phyloP scores from a whole-genome alignment of 306 rosid species.

The Castanea crenata region DNA sequence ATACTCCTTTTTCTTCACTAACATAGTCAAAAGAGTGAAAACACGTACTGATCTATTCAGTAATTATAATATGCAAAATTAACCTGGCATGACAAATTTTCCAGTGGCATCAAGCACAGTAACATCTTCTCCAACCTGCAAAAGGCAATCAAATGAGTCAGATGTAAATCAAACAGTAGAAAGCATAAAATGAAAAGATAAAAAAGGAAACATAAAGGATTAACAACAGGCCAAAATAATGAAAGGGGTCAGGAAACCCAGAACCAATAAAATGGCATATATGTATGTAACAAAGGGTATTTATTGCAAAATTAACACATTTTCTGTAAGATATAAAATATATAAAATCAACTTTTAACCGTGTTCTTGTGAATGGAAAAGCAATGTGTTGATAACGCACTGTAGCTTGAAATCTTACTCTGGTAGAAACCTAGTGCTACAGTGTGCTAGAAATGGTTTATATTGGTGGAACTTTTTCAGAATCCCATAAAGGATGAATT shows the following conservation, averaged over 20 bases:
- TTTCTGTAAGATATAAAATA: not conserved
- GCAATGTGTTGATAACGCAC: not conserved
- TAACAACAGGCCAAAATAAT: not conserved
- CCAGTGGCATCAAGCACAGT: conserved; percentile 83
- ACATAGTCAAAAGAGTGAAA: not conserved
- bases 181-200: conserved; percentile 4
- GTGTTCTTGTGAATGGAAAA: not conserved
- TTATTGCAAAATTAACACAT: not conserved
- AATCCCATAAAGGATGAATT: not conserved
- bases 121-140: conserved; percentile 80
- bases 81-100: conserved; percentile 98
- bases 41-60: not conserved
- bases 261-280: not conserved
- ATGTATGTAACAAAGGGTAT: not conserved
- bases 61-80: conserved; percentile 14
- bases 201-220: not conserved
- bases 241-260: not conserved
- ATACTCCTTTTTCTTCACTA: conserved; percentile 3
- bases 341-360: not conserved
- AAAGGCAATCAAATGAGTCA: conserved; percentile 16
- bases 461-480: not conserved
- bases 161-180: conserved; percentile 10
- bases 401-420: not conserved
- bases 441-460: not conserved
- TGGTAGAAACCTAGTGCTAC: not conserved